Conservation (phyloP, 2,329 filamentous ascomycete genomes). For the Allantophomopsis cytisporea region DNA sequence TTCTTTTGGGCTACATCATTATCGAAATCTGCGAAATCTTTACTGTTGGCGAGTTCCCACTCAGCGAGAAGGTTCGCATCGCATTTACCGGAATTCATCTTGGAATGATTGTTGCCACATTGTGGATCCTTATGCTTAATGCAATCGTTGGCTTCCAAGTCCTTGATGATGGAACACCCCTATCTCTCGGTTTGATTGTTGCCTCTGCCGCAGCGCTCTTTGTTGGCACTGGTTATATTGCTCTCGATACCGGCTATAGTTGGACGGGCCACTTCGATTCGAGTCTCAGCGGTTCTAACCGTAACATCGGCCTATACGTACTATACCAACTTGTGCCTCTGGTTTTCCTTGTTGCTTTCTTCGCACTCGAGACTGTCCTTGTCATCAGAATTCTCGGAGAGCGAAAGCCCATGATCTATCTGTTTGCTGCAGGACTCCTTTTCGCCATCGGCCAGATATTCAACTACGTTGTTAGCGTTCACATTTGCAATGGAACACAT, state of each 20-base stretch:
- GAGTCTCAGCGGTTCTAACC: slow-evolving; percentile 41
- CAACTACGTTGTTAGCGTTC: slow-evolving; percentile 83
- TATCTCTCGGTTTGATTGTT: slow-evolving; percentile 66
- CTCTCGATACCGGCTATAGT: slow-evolving; percentile 77
- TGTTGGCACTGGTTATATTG: slow-evolving; percentile 88
- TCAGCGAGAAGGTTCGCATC: slow-evolving; percentile 55
- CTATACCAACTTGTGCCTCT: slow-evolving; percentile 85
- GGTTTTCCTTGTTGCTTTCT: slow-evolving; percentile 80
- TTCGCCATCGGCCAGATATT: slow-evolving; percentile 93
- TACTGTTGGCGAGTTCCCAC: slow-evolving; percentile 78
- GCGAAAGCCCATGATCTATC: slow-evolving; percentile 82
- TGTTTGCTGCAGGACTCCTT: slow-evolving; percentile 58
- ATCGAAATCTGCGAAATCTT: slow-evolving; percentile 95
- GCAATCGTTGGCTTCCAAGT: slow-evolving; percentile 87
- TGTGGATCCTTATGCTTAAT: slow-evolving; percentile 87
- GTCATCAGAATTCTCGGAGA: slow-evolving; percentile 82
- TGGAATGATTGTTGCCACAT: slow-evolving; percentile 74
- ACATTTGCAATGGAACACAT: slow-evolving; percentile 72
- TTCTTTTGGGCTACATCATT: slow-evolving; percentile 74
- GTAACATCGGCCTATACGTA: slow-evolving; percentile 80
- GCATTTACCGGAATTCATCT: slow-evolving; percentile 85
- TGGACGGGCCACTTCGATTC: slow-evolving; percentile 71
- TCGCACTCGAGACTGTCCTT: slow-evolving; percentile 68
- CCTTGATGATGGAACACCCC: slow-evolving; percentile 79
- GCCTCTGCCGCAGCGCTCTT: slow-evolving; percentile 61